A percentile compares a stretch with the other conserved stretches of the same genome.
phyloP scores from a whole-genome alignment of 31 red algal species.

The Asparagopsis taxiformis region DNA sequence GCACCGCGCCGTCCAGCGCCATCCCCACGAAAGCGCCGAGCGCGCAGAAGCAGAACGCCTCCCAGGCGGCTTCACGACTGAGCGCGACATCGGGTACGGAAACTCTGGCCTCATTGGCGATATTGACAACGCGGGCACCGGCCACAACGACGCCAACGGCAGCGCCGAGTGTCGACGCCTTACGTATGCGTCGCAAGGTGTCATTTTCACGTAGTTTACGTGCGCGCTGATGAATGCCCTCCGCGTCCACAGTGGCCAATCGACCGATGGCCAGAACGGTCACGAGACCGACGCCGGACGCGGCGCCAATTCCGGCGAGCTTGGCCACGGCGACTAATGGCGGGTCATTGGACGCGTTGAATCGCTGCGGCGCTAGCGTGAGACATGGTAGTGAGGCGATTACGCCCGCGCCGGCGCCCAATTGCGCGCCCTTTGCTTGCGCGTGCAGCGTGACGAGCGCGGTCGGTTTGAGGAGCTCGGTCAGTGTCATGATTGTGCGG shows the following conservation, averaged over 20 bases:
- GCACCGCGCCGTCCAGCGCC: no score
- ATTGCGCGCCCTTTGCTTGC: constrained; percentile 25
- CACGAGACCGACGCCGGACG: neutral
- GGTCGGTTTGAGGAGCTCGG: constrained; percentile 25
- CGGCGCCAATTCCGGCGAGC: constrained; percentile 6
- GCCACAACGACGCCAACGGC: constrained; percentile 15
- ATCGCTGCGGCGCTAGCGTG: neutral
- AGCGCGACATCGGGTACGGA: neutral
- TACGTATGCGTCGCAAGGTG: neutral
- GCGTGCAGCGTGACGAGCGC: constrained; percentile 18
- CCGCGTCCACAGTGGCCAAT: constrained; percentile 8
- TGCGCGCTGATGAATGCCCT: constrained; percentile 13
- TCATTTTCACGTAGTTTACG: constrained; percentile 2
- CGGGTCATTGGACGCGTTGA: constrained; percentile 30
- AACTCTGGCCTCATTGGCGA: constrained; percentile 3
- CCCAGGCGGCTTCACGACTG: constrained; percentile 7
- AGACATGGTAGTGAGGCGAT: constrained; percentile 9
- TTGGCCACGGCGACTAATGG: constrained; percentile 42
- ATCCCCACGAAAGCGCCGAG: constrained; percentile 38
- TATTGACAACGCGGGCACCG: constrained; percentile 3
- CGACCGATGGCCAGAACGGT: neutral
- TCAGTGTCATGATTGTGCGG: no score
- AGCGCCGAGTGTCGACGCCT: constrained; percentile 1
- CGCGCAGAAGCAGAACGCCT: constrained; percentile 30
- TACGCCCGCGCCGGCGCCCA: constrained; percentile 15